Base-by-base conservation (phyloP, 805 yeast species). In the Starmera pachycereana region DNA sequence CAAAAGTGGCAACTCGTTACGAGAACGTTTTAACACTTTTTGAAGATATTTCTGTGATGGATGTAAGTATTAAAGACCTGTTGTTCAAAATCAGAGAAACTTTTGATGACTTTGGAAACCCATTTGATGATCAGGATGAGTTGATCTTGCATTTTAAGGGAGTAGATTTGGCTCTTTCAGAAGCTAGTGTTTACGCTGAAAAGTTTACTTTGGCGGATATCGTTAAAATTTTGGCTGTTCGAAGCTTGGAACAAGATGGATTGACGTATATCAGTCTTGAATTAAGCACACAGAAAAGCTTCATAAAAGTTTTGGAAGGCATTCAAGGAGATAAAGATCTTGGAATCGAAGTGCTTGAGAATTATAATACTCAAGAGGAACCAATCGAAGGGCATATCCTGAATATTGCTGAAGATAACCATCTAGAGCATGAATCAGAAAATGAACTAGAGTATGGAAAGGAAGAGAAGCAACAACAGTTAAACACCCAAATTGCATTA, bases 101-200 rank as follows among this genome's bases (percentile, higher is more conserved):
- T 1, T 50, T 48, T 33, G 32, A 40, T n/a, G 40, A 38, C 8
- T 32, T 44, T 19, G 52, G 36, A 3, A 46, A 45, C 14, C 49
- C 54, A n/a, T 52, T 52, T 33, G 29, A 38, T 12, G 48, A 46
- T 3, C 42, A 37, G 12, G 49, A 46, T 32, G 57, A 51, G 18
- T 32, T 52, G 16, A 22, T 42, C 0, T 19, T 52, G 11, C 37
- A n/a, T 6, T 52, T 54, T 29, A 45, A 39, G 28, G 53, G 51
- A 29, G 47, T 52, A 33, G 46, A 45, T 7, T 12, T 49, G 1
- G 35, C 41, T 2, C 29, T 54, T 6, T 31, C 36, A 2, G 56
- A 52, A 16, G 43, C 53, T 1, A 50, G 47, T 31, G 34, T 39
- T 6, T 39, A 45, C 37, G 44, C 54, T 3, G 42, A 43, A n/a